Evolutionary conservation across 2,329 filamentous ascomycete species (phyloP), one percentile per base, ranked within the genome.

Genomic region (Trichoderma lentiforme): DNA sequence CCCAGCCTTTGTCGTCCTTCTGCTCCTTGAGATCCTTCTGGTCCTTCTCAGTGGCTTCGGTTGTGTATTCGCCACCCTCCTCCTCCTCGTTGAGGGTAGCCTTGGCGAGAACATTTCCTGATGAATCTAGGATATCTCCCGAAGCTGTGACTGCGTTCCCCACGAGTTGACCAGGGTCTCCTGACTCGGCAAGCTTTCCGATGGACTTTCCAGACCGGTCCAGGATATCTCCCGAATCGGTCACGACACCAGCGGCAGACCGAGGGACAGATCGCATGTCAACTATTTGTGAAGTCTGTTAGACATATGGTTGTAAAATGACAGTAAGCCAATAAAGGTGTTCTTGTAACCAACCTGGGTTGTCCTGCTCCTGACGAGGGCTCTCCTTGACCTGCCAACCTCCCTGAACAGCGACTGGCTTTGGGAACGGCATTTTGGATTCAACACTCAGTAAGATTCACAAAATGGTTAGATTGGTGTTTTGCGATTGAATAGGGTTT

Each of bases 201-300:
- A 86, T 76, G 9, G 78, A 79, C 66, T 84, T 84, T 66, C 83
- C 84, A 12, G 82, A 76, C 12, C 82, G 78, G 71, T 86, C 83
- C 47, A 86, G 77, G 21, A 86, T 82, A 18, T 85, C 83, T 18
- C 85, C 84, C 26, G 78, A 75, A 72, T 84, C 82, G 76, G 82
- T 83, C 66, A 86, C 84, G 63, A 82, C 79, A 43, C 83, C 81
- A 21, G 81, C 82, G 60, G 80, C 80, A 14, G 84, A 82, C 66
- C 81, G 76, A 34, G 81, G 81, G 56, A 81, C 75, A 58, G 76
- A 76, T 28, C 79, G 71, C 57, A 75, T 66, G 53, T 80, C 78
- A 73, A 78, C 79, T 80, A 71, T 63, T 58, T 8, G 5, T 1
- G 2, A 51, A 28, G 6, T 6, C 1, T 18, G 58, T 63, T 56